Conservation (phyloP, 1,284 basidiomycete genomes). For the Hymenochaete sp. region DNA sequence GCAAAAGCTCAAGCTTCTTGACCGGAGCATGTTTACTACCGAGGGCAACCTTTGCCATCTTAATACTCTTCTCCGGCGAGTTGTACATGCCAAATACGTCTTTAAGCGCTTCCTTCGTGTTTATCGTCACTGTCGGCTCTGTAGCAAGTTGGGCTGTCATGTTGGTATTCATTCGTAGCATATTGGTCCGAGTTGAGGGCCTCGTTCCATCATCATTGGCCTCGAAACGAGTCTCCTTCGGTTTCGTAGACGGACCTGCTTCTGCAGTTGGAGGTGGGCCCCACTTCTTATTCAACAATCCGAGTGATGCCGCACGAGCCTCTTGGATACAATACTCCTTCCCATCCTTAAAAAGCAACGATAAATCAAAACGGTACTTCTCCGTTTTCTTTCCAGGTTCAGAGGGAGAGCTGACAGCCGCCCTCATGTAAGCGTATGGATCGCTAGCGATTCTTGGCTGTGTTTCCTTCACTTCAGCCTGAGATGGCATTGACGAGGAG, state of each 20-base stretch:
- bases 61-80: slow-evolving; percentile 70
- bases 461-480: slow-evolving; percentile 13
- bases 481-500: slow-evolving; percentile 28
- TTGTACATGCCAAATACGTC: slow-evolving; percentile 94
- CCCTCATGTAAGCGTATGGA: slow-evolving; percentile 11
- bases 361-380: slow-evolving; percentile 55
- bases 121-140: slow-evolving; percentile 69
- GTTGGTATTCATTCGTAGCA: slow-evolving; percentile 12
- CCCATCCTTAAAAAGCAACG: slow-evolving; percentile 57
- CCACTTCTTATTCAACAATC: slow-evolving; percentile 75
- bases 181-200: slow-evolving; percentile 24
- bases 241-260: slow-evolving; percentile 20
- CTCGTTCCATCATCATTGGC: slow-evolving; percentile 47
- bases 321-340: slow-evolving; percentile 69
- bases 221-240: slow-evolving; percentile 31
- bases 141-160: slow-evolving; percentile 26
- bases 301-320: slow-evolving; percentile 67
- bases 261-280: slow-evolving; percentile 50
- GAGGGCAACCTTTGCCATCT: slow-evolving; percentile 30
- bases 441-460: slow-evolving; percentile 7
- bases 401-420: slow-evolving; percentile 60
- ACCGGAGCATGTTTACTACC: slow-evolving; percentile 67
- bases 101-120: slow-evolving; percentile 85
- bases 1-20: slow-evolving; percentile 44
- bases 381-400: slow-evolving; percentile 61